Percentiles rank a stretch among this genome's conserved stretches.
phyloP scores from a whole-genome alignment of 108 stramenopile genomes.

The Cyclotella atomus region DNA sequence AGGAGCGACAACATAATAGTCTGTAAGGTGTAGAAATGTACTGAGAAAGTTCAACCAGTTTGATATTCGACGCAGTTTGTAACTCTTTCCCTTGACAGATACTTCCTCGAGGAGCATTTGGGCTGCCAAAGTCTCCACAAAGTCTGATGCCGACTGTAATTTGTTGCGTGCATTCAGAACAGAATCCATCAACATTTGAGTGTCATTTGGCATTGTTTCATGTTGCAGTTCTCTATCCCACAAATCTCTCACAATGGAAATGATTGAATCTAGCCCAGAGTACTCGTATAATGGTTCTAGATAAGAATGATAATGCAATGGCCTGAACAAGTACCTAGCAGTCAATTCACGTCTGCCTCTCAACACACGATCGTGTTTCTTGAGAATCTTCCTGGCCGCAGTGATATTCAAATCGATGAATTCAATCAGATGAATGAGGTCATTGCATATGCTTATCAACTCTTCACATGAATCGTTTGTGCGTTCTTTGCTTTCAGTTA shows the following conservation, averaged over 20 bases:
- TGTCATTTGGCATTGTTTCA: too few species aligned
- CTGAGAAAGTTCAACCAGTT: slow-evolving; percentile 77
- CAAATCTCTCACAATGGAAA: neutral
- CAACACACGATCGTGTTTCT: slow-evolving; percentile 49
- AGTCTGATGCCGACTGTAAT: slow-evolving; percentile 16
- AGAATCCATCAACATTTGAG: neutral
- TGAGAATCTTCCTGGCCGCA: slow-evolving; percentile 70
- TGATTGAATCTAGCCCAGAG: neutral
- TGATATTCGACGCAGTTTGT: slow-evolving; percentile 21
- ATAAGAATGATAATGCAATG: neutral
- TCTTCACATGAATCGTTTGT: neutral
- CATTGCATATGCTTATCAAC: slow-evolving; percentile 46
- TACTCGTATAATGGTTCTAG: neutral
- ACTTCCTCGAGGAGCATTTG: slow-evolving; percentile 23
- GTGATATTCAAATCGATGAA: slow-evolving; percentile 67
- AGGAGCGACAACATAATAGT: slow-evolving; percentile 93
- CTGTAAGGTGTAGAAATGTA: slow-evolving; percentile 90
- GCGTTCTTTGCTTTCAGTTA: slow-evolving; percentile 6
- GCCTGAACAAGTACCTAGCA: neutral
- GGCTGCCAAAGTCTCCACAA: slow-evolving; percentile 23
- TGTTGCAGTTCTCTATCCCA: neutral
- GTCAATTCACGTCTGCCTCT: slow-evolving; percentile 17
- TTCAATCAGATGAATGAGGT: slow-evolving; percentile 25
- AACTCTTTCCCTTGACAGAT: slow-evolving; percentile 6
- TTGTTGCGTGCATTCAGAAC: slow-evolving; percentile 10